Evolutionary conservation across 768 basidiomycete genomes (phyloP), one percentile per base, ranked within the genome.

Genomic region (Serendipita indica): DNA sequence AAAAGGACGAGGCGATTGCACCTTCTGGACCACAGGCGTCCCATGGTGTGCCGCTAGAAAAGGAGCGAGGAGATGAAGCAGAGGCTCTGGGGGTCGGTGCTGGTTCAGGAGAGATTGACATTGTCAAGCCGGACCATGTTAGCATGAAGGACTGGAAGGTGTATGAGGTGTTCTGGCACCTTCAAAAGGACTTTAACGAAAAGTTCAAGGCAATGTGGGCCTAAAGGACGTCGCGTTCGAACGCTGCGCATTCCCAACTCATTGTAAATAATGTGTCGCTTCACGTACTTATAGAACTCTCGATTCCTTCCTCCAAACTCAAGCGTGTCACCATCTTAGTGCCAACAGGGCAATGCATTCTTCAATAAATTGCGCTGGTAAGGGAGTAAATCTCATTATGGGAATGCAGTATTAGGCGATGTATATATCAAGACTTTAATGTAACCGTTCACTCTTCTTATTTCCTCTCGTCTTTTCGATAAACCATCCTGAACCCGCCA

Each of bases 131-230:
- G 10, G 32, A 28, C 2, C 39, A 46, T 28, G 20, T 80, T 33
- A 65, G 67, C 0, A 70, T 75, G 18, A 66, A 62, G 3, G 81
- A 83, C 61, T 80, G 81, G 81, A 72, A 63, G 57, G 75, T 84
- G 1, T 81, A 79, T 41, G 69, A 75, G 58, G 70, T 82, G 12
- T 70, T 82, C 5, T 63, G 70, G 27, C 72, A 61, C 2, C 72
- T 73, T 20, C 69, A 69, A 41, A 65, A 64, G 6, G 78, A 83
- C 62, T 83, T 85, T 58, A 69, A 77, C 6, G 74, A 69, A 59
- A 83, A 83, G 66, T 84, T 77, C 69, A 75, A 68, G 62, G 77
- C 73, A 5, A 84, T 82, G 71, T 83, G 82, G 82, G 82, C 82
- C 0, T 75, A 33, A 63, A 30, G 20, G 58, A 37, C 35, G 35